phyloP scores from a whole-genome alignment of 2,329 filamentous ascomycete genomes.

The Elsinoe ampelina region DNA sequence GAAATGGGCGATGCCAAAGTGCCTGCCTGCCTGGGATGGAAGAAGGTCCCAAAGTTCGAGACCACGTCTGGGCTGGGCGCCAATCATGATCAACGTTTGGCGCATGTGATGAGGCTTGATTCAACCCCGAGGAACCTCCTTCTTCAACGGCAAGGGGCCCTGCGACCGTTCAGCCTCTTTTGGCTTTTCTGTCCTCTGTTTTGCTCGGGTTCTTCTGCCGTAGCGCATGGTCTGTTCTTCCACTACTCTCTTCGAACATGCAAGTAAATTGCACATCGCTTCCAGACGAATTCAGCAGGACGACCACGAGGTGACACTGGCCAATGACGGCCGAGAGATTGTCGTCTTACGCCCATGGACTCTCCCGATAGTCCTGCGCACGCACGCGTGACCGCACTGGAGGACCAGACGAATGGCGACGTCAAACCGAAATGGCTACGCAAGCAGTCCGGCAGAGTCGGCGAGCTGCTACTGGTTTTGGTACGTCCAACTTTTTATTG shows the following conservation, averaged over 20 bases:
- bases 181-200: slow-evolving; percentile 8
- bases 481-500: slow-evolving; percentile 1
- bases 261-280: slow-evolving; percentile 11
- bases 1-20: neutral
- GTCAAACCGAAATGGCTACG: slow-evolving; percentile 9
- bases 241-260: neutral
- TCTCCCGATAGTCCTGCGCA: neutral
- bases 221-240: slow-evolving; percentile 3
- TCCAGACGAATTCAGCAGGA: neutral
- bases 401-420: neutral
- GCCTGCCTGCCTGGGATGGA: slow-evolving; percentile 10
- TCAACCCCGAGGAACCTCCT: neutral
- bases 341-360: neutral
- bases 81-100: slow-evolving; percentile 8
- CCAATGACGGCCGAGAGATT: slow-evolving; percentile 9
- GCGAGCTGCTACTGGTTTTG: slow-evolving; percentile 7
- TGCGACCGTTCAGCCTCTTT: slow-evolving; percentile 10
- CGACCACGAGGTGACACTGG: neutral
- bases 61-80: neutral
- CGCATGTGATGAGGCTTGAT: slow-evolving; percentile 8
- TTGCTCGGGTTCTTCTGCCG: neutral
- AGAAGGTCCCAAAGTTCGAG: neutral
- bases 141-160: neutral
- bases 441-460: slow-evolving; percentile 7
- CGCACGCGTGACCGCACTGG: neutral